Evolutionary conservation across 179 eudicot species (phyloP).

Genomic region (Monotropa hypopitys): DNA sequence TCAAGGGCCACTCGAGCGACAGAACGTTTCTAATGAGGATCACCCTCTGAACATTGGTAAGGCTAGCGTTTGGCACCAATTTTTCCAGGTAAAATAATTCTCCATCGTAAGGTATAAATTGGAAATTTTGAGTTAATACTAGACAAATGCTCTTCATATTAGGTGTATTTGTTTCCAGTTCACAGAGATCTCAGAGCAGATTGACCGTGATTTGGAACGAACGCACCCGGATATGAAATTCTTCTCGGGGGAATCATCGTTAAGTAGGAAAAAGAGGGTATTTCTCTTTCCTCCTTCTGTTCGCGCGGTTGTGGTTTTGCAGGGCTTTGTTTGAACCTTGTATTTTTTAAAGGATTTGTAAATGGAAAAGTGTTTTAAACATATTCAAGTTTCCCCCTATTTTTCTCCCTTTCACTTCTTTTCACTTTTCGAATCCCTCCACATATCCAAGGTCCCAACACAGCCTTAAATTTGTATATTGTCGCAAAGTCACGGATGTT

Average conservation of each 20-base stretch:
- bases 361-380: not conserved
- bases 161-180: constrained; percentile 21
- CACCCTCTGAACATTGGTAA: constrained; percentile 50
- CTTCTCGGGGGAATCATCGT: constrained; percentile 39
- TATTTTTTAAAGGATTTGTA: not conserved
- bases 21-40: constrained; percentile 41
- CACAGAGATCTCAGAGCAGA: constrained; percentile 60
- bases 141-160: constrained; percentile 1
- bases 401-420: not conserved
- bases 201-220: constrained; percentile 61
- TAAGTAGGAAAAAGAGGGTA: constrained; percentile 40
- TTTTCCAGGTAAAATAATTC: constrained; percentile 34
- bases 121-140: not conserved
- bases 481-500: not conserved
- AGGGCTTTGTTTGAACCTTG: not conserved
- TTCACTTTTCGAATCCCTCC: not conserved
- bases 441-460: not conserved
- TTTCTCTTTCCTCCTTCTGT: not conserved
- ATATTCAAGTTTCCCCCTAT: not conserved
- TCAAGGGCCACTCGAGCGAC: constrained; percentile 38
- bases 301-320: not conserved
- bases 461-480: not conserved
- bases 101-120: not conserved
- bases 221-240: constrained; percentile 60
- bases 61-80: constrained; percentile 48